Base-by-base conservation (phyloP, 139 green algal species). In the Deuterostichococcus epilithicus region DNA sequence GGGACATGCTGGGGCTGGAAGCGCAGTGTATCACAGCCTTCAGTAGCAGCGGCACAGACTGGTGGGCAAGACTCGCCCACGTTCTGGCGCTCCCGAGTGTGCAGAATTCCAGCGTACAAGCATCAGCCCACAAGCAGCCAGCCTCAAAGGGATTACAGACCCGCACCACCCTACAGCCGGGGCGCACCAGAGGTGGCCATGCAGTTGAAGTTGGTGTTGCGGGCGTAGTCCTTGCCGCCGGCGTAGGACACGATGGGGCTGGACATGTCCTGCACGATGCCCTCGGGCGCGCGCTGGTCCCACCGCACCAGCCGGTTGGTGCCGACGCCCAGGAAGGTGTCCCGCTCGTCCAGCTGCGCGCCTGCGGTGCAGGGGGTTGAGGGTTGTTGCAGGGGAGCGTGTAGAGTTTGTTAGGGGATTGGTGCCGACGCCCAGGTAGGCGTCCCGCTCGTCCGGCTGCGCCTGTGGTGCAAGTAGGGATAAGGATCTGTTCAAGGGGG, bases 271-370 rank as follows among this genome's bases (percentile, higher is more conserved):
- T 88, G 77, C 63, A 96, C 94, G 20, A 92, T 76, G 36, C 80
- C 85, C 20, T 75, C 79, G 78, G 60, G 74, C 37, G 86, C 83
- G 8, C 94, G 88, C 78, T 95, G 84, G 83, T 98, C 94, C 94
- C 94, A 98, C 39, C 88, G 87, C 30, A 76, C 78, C 59, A 90
- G 74, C 20, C 78, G 84, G 89, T 98, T 97, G 59, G 78, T 72
- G 73, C 94, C 93, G 66, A 98, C 83, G 28, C 94, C 94, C 38
- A 99, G 86, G 82, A 99, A 97, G 73, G 88, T 94, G 71, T 70
- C 78, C 22, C 74, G 71, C 72, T 92, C 84, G 33, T 96, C 88
- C 71, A 90, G 76, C 69, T 90, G 85, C 5, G 69, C 42, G 0
- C 42, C 52, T 63, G 52, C 52, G 20, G 6, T 28, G 3, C 30